Evolutionary conservation across 305 asterid species (phyloP), one percentile per base, ranked within the genome.

Genomic region (Salvia sclarea): DNA sequence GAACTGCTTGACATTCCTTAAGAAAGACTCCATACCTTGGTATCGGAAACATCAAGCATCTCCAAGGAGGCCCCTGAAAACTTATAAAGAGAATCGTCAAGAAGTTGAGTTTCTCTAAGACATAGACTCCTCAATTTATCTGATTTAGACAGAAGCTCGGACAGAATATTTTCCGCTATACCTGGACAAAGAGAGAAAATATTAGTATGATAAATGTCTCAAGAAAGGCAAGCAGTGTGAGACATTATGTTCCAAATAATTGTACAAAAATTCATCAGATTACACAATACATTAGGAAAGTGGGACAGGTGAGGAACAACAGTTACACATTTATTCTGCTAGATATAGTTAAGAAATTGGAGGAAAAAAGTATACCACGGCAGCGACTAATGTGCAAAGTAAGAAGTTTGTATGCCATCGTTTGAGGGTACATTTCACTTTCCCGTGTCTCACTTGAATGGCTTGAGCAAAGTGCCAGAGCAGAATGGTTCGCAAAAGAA

Each of bases 11-110:
- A 55, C 28, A 16, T 45, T 54, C 47, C 59, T 65, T 25, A 33
- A 55, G 72, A 72, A 28, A 43, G 60, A 31, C 40, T 25, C 20
- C 68, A 9, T 35, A 91, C 98, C 97, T 85, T 81, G 64, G 96
- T 84, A 66, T 85, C 86, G 64, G 98, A 92, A 74, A 90, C 83
- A 83, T 92, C 95, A 71, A 92, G 93, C 78, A 79, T 84, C 84
- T 92, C 89, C 84, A 92, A 79, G 71, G 89, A 85, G 59, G 75
- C 62, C 74, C 96, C 98, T 48, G 75, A 77, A 69, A 92, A 84
- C 53, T 62, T 56, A 73, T 75, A 71, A 57, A 90, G 85, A 60
- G 86, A 85, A 82, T 73, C 80, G 63, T 88, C 88, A 44, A 76
- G 83, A 61, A 83, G 79, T 75, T 81, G 81, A 76, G 88, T 88